Evolutionary conservation across 768 basidiomycete species (phyloP).

Genomic region (Leccinum imitatum): DNA sequence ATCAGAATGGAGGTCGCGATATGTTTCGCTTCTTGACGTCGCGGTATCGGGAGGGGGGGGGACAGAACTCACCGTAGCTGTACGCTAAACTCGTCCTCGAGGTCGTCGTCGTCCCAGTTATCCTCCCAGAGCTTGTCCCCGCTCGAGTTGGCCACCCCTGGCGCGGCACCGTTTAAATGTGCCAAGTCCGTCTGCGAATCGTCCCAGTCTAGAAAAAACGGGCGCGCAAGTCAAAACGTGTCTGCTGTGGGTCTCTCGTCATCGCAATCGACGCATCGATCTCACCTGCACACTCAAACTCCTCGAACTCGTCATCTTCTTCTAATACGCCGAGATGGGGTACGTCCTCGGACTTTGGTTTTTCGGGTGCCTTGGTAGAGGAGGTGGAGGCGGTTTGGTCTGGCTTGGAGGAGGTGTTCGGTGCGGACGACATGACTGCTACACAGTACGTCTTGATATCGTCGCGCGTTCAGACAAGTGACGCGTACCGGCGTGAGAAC

Average conservation of each 20-base stretch:
- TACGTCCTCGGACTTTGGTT: slow-evolving; percentile 46
- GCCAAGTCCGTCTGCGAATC: slow-evolving; percentile 82
- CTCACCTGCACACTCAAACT: slow-evolving; percentile 82
- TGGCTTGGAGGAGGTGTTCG: slow-evolving; percentile 51
- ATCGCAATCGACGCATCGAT: neutral
- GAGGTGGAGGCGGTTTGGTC: slow-evolving; percentile 18
- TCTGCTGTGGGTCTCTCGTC: neutral
- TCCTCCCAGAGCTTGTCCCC: slow-evolving; percentile 98
- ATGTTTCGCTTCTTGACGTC: neutral
- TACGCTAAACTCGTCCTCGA: slow-evolving; percentile 95
- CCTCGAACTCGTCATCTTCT: slow-evolving; percentile 97
- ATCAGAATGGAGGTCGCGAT: neutral
- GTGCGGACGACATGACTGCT: slow-evolving; percentile 40
- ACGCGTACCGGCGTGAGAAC: slow-evolving; percentile 28
- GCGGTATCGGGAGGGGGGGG: neutral
- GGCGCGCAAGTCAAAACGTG: neutral
- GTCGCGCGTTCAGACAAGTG: neutral
- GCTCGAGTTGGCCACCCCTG: slow-evolving; percentile 73
- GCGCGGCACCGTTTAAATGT: slow-evolving; percentile 69
- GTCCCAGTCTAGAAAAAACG: slow-evolving; percentile 66
- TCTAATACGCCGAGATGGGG: slow-evolving; percentile 86
- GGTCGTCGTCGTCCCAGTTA: slow-evolving; percentile 99
- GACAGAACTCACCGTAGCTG: slow-evolving; percentile 74
- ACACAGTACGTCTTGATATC: neutral
- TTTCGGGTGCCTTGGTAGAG: slow-evolving; percentile 29